phyloP scores from a whole-genome alignment of 1,284 basidiomycete species.

The Mycena sp. region DNA sequence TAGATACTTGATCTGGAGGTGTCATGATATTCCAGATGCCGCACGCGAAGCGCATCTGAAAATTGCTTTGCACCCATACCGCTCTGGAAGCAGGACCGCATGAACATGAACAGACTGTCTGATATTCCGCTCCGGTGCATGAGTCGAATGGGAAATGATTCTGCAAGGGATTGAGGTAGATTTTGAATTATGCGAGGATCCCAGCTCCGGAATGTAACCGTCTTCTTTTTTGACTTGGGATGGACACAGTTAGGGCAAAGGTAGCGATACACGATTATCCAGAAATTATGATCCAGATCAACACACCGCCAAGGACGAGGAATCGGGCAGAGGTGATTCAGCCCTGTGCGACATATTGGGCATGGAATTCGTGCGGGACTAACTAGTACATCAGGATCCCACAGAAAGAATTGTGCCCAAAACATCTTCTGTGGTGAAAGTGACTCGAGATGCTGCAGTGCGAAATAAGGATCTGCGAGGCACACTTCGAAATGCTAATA shows the following conservation, averaged over 20 bases:
- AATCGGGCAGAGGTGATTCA: slow-evolving; percentile 27
- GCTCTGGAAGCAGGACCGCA: slow-evolving; percentile 36
- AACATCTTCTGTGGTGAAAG: slow-evolving; percentile 23
- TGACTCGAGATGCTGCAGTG: neutral
- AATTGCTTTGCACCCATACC: slow-evolving; percentile 40
- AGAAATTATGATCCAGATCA: slow-evolving; percentile 30
- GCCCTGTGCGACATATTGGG: slow-evolving; percentile 26
- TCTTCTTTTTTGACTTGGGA: slow-evolving; percentile 22
- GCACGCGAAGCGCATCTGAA: slow-evolving; percentile 31
- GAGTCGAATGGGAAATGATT: slow-evolving; percentile 37
- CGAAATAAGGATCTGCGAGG: slow-evolving; percentile 4
- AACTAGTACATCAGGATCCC: slow-evolving; percentile 36
- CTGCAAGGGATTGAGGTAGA: slow-evolving; percentile 29
- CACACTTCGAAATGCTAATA: too few species aligned
- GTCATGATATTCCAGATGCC: slow-evolving; percentile 34
- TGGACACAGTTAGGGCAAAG: slow-evolving; percentile 29
- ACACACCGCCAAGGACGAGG: slow-evolving; percentile 30
- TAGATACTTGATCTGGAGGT: slow-evolving; percentile 35
- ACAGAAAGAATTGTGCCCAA: slow-evolving; percentile 31
- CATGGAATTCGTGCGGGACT: slow-evolving; percentile 27
- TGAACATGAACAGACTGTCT: slow-evolving; percentile 21
- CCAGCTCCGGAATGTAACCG: slow-evolving; percentile 38
- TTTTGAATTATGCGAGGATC: slow-evolving; percentile 31
- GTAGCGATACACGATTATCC: slow-evolving; percentile 37
- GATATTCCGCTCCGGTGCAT: slow-evolving; percentile 33